Evolutionary conservation across 495 filamentous ascomycete genomes (phyloP), one percentile per base, ranked within the genome.

Genomic region (Neurospora pannonica): DNA sequence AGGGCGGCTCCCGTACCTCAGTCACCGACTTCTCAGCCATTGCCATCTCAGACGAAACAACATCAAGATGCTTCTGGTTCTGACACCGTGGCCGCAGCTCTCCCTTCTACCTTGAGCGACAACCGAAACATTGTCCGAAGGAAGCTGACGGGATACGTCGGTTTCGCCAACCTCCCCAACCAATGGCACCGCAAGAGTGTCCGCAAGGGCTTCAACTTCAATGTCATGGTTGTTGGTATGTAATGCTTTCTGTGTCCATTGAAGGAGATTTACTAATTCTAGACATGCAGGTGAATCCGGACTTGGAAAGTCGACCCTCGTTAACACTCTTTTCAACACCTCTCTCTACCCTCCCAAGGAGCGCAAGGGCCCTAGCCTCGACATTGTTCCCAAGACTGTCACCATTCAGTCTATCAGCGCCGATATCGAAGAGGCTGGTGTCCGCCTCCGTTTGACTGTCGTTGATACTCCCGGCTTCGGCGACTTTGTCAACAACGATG

Each of bases 171-270:
- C 82, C 86, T 99, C 84, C 96, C 96, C 62, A 99, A 99, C 85
- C 96, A 99, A 85, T 99, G 97, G 97, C 96, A 99, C 88, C 94
- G 96, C 84, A 99, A 99, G 92, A 97, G 95, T 89, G 97, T 99
- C 79, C 92, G 96, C 81, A 99, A 99, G 84, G 96, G 96, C 74
- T 99, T 99, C 90, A 99, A 98, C 89, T 99, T 99, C 89, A 99
- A 99, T 81, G 96, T 98, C 74, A 99, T 99, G 96, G 96, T 99
- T 84, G 96, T 99, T 84, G 96, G 96, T 99, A 87, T 75, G 87
- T 88, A 54, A 72, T 67, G 70, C 10, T 60, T 36, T 8, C 15
- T 4, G 10, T 75, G 31, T 46, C 39, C 17, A 1, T 74, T 38
- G n/a, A 15, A 28, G 46, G 21, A 21, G 40, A 73, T 72, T 38